Percentiles rank a stretch among this genome's conserved stretches.
phyloP scores from a whole-genome alignment of 352 stramenopile species.

The Phytophthora pini region DNA sequence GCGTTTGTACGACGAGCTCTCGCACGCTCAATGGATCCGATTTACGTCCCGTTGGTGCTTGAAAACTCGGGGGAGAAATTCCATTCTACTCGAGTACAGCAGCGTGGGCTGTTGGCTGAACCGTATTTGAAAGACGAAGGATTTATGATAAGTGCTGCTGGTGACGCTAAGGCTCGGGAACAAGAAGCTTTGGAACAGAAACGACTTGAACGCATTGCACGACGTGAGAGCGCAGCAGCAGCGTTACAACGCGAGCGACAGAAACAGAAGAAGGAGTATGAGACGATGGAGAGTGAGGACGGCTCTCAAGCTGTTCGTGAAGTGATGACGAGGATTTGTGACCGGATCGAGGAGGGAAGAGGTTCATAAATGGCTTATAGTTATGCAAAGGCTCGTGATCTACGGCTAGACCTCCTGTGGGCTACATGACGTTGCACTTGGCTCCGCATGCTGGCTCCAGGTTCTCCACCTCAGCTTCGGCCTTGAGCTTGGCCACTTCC shows the following conservation, averaged over 20 bases:
- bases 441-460: constrained; percentile 52
- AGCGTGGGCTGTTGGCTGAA: constrained; percentile 56
- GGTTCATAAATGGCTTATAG: constrained; percentile 33
- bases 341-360: constrained; percentile 17
- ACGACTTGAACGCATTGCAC: constrained; percentile 49
- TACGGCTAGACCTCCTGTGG: constrained; percentile 3
- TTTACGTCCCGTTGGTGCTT: constrained; percentile 66
- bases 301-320: constrained; percentile 4
- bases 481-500: constrained; percentile 40
- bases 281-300: constrained; percentile 42
- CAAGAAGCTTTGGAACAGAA: constrained; percentile 41
- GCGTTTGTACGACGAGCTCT: constrained; percentile 52
- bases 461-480: constrained; percentile 39
- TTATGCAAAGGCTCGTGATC: constrained; percentile 18
- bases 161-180: constrained; percentile 29
- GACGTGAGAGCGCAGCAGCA: constrained; percentile 47
- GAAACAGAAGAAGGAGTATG: constrained; percentile 20
- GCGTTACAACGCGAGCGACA: constrained; percentile 39
- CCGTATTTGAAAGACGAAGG: constrained; percentile 52
- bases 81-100: constrained; percentile 51
- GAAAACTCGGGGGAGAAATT: constrained; percentile 53
- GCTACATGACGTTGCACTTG: constrained; percentile 69
- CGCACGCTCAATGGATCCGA: constrained; percentile 56
- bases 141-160: constrained; percentile 60
- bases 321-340: constrained; percentile 16